Evolutionary conservation across 1,284 basidiomycete genomes (phyloP).

Genomic region (Trichosporon faecale): DNA sequence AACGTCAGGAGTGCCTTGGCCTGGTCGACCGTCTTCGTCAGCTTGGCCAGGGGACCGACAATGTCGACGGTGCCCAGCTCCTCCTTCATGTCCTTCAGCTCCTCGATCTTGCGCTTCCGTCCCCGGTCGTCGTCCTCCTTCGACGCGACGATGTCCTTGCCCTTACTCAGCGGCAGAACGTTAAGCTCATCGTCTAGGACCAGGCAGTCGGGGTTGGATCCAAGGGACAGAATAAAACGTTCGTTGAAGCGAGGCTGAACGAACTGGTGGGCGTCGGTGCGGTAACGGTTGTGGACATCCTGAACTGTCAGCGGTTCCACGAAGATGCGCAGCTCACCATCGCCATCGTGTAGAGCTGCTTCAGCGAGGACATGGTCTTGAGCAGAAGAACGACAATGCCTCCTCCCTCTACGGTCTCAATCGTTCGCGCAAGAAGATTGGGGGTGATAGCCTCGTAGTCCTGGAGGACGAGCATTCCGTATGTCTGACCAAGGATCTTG

Average conservation of each 20-base stretch:
- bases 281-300: slow-evolving; percentile 92
- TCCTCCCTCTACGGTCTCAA: slow-evolving; percentile 98
- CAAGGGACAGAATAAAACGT: slow-evolving; percentile 91
- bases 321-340: slow-evolving; percentile 66
- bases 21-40: slow-evolving; percentile 92
- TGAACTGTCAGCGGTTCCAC: slow-evolving; percentile 42
- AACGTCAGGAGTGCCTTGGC: slow-evolving; percentile 86
- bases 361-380: slow-evolving; percentile 91
- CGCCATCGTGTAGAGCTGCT: slow-evolving; percentile 90
- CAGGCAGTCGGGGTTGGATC: slow-evolving; percentile 84
- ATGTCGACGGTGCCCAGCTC: slow-evolving; percentile 80
- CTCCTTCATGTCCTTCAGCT: slow-evolving; percentile 78
- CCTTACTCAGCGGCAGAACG: slow-evolving; percentile 92
- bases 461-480: slow-evolving; percentile 95
- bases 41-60: slow-evolving; percentile 81
- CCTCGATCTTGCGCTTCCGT: slow-evolving; percentile 53
- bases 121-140: slow-evolving; percentile 49
- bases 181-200: slow-evolving; percentile 98
- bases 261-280: slow-evolving; percentile 83
- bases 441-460: slow-evolving; percentile 99
- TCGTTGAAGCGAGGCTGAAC: slow-evolving; percentile 97
- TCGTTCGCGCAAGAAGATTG: slow-evolving; percentile 91
- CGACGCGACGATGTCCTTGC: slow-evolving; percentile 73
- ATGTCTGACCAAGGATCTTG: slow-evolving; percentile 95
- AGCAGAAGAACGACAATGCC: slow-evolving; percentile 87